These are phyloP conservation scores for Boletus coffeatus DNA, from an alignment of 1,284 basidiomycete species.

Conservation along the genomic window DNA sequence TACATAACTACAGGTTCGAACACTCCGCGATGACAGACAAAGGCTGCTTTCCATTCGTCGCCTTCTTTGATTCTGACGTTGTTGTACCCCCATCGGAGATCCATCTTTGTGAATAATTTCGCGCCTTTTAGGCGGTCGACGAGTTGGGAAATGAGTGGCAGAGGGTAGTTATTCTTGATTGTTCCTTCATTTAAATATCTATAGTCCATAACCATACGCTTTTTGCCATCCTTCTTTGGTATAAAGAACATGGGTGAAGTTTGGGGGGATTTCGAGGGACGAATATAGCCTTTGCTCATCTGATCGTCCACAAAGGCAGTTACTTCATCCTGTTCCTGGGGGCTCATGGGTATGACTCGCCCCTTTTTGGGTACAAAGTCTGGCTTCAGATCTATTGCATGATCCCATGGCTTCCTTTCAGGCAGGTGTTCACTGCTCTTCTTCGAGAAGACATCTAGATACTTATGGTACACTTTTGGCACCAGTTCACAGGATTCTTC, in stretches of 20 bases:
- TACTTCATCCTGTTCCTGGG: not conserved
- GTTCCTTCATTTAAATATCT: too few relatives aligned
- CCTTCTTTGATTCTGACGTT: too few relatives aligned
- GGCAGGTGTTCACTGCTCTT: not conserved
- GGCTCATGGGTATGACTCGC: not conserved
- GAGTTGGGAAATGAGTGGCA: too few relatives aligned
- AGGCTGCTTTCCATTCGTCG: too few relatives aligned
- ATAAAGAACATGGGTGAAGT: too few relatives aligned
- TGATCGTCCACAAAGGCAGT: not conserved
- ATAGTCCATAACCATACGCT: too few relatives aligned
- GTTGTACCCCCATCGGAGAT: too few relatives aligned
- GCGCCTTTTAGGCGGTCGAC: too few relatives aligned
- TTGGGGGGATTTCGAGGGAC: not conserved
- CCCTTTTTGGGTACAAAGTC: not conserved
- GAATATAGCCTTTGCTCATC: not conserved
- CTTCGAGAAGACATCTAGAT: not conserved
- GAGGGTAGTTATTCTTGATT: too few relatives aligned
- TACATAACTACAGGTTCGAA: too few relatives aligned
- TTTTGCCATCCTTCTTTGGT: too few relatives aligned
- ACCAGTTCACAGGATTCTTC: not conserved
- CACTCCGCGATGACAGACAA: rapidly evolving
- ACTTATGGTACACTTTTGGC: not conserved
- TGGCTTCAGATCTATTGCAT: not conserved
- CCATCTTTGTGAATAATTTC: too few relatives aligned
- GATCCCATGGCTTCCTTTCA: not conserved